These are phyloP conservation scores for Ustilago crameri DNA, from an alignment of 1,284 basidiomycete genomes.

Conservation along the genomic window DNA sequence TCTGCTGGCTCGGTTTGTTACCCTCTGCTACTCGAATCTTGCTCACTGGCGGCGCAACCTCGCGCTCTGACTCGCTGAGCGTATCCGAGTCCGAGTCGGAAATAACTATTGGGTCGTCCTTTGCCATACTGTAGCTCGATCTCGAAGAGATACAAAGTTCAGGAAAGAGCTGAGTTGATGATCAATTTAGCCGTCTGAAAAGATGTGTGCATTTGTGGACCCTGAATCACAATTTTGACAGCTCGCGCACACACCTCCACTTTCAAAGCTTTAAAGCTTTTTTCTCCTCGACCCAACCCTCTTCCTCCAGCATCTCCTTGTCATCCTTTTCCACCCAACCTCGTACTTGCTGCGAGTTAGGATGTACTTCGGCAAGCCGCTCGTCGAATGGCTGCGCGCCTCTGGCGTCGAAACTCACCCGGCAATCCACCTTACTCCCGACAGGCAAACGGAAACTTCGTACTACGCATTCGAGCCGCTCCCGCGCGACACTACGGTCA, in stretches of 20 bases:
- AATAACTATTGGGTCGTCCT: slow-evolving; percentile 32
- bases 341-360: not conserved
- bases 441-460: slow-evolving; percentile 27
- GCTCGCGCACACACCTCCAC: too few species aligned
- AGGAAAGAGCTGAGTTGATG: slow-evolving; percentile 2
- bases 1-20: not conserved
- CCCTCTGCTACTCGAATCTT: not conserved
- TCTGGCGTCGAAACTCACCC: slow-evolving; percentile 34
- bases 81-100: slow-evolving; percentile 48
- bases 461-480: slow-evolving; percentile 25
- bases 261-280: too few species aligned
- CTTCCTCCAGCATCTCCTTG: too few species aligned
- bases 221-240: too few species aligned
- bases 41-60: not conserved
- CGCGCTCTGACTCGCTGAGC: slow-evolving; percentile 46
- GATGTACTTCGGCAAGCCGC: not conserved
- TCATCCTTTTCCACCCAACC: slow-evolving; percentile 2
- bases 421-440: slow-evolving; percentile 12
- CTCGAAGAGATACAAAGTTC: not conserved
- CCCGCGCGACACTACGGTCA: slow-evolving; percentile 19
- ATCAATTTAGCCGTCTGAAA: too few species aligned
- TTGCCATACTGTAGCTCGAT: slow-evolving; percentile 5
- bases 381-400: slow-evolving; percentile 20
- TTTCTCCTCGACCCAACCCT: too few species aligned
- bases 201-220: too few species aligned